A percentile compares a stretch with the other conserved stretches of the same genome.
These are phyloP conservation scores for Lathyrus oleraceus DNA, from an alignment of 306 rosid species.

Conservation along the genomic window DNA sequence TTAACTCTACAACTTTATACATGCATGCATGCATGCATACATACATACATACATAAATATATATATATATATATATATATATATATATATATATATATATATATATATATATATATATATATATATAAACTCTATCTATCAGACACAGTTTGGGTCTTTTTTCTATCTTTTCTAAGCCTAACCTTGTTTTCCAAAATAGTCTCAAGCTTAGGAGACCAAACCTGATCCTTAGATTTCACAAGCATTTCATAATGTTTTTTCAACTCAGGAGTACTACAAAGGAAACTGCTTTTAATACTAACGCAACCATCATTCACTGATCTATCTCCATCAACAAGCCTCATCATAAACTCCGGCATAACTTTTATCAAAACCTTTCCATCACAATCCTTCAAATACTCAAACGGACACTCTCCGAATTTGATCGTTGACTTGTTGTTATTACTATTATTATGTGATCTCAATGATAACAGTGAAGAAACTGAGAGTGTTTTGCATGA, in stretches of 20 bases:
- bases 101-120: too few relatives aligned
- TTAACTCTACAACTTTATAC: slow-evolving; percentile 2
- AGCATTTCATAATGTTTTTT: slow-evolving; percentile 74
- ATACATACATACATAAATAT: too few relatives aligned
- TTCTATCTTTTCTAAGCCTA: slow-evolving; percentile 58
- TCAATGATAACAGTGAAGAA: slow-evolving; percentile 53
- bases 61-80: too few relatives aligned
- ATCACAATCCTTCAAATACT: slow-evolving; percentile 55
- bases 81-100: too few relatives aligned
- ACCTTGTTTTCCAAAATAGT: slow-evolving; percentile 68
- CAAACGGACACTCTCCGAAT: slow-evolving; percentile 60
- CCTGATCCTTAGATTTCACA: slow-evolving; percentile 66
- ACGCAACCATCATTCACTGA: slow-evolving; percentile 17
- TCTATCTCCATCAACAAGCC: slow-evolving; percentile 40
- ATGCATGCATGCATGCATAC: not conserved
- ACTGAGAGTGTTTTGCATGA: slow-evolving; percentile 44
- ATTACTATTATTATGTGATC: slow-evolving; percentile 20
- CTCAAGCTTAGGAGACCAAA: slow-evolving; percentile 88
- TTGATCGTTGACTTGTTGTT: slow-evolving; percentile 26
- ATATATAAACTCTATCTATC: not conserved
- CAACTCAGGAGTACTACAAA: slow-evolving; percentile 86
- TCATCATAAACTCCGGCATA: slow-evolving; percentile 65
- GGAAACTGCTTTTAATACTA: slow-evolving; percentile 8
- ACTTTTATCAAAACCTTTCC: slow-evolving; percentile 69
- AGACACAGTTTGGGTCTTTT: slow-evolving; percentile 2